Conservation (phyloP, 305 asterid species). For the Solanum hybrid region DNA sequence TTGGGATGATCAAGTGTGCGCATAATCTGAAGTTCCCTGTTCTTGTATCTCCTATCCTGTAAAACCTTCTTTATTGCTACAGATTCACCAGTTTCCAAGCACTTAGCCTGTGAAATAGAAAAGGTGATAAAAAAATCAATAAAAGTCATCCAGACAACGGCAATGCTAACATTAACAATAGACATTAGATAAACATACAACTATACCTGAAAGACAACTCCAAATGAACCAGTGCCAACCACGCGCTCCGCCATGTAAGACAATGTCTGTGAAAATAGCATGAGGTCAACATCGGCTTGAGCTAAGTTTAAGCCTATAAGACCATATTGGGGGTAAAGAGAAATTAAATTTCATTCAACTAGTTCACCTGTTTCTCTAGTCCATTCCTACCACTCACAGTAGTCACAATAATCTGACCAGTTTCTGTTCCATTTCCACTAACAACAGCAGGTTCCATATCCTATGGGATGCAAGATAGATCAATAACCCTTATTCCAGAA, state of each 20-base stretch:
- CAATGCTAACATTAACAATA: background rate
- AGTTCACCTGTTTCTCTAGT: constrained; percentile 64
- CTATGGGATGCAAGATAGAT: constrained; percentile 16
- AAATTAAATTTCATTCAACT: background rate
- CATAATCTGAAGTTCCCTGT: constrained; percentile 82
- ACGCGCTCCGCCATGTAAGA: constrained; percentile 94
- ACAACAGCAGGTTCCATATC: constrained; percentile 79
- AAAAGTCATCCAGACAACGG: background rate
- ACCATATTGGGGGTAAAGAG: background rate
- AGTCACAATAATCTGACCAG: constrained; percentile 86
- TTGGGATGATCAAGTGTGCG: constrained; percentile 79
- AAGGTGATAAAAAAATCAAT: background rate
- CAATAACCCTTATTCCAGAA: background rate
- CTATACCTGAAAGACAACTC: constrained; percentile 88
- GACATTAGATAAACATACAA: background rate
- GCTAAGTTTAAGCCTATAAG: background rate
- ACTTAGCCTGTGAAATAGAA: constrained; percentile 48
- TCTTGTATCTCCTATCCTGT: constrained; percentile 91
- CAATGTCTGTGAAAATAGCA: constrained; percentile 45
- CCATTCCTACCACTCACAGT: constrained; percentile 66
- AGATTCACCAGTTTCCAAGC: constrained; percentile 75
- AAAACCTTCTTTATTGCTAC: constrained; percentile 96
- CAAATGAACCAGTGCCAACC: constrained; percentile 95
- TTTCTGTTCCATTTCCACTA: constrained; percentile 71
- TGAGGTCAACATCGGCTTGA: background rate